These are phyloP conservation scores for Gracilaria domingensis DNA, from an alignment of 23 red algal species.

Conservation along the genomic window DNA sequence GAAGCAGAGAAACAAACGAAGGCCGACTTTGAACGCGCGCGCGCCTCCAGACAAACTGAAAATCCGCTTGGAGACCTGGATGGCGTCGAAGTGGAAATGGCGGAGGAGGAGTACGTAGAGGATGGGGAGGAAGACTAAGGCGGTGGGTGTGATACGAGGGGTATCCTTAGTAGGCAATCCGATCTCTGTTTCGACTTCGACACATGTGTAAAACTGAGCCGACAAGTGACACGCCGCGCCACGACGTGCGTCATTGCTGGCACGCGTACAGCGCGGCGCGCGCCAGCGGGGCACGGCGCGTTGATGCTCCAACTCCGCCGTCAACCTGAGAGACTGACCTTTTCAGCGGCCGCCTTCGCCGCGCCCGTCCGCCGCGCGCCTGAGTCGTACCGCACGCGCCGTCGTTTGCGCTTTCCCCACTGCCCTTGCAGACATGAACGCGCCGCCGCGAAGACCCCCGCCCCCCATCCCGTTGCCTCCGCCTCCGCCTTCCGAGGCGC, in stretches of 20 bases:
- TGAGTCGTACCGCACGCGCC: not conserved
- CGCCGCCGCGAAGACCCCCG: not conserved
- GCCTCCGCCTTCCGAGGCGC: conserved; percentile 3
- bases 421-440: not conserved
- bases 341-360: too few relatives aligned
- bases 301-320: not conserved
- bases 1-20: conserved; percentile 57
- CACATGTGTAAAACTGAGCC: too few relatives aligned
- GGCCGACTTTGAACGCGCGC: conserved; percentile 66
- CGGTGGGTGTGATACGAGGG: too few relatives aligned
- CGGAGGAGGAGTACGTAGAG: conserved; percentile 36
- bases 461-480: conserved; percentile 33
- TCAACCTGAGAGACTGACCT: not conserved
- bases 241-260: not conserved
- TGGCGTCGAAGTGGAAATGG: conserved; percentile 2
- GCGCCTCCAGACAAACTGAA: conserved; percentile 19
- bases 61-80: conserved; percentile 21
- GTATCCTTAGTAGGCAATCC: too few relatives aligned
- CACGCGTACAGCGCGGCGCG: not conserved
- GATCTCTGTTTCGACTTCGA: conserved; percentile 2
- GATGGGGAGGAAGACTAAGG: conserved; percentile 5
- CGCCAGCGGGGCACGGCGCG: conserved; percentile 38
- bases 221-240: not conserved
- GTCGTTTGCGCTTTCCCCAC: not conserved
- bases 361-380: not conserved